phyloP scores from a whole-genome alignment of 208 protist genomes.

The Acanthamoeba sp. region DNA sequence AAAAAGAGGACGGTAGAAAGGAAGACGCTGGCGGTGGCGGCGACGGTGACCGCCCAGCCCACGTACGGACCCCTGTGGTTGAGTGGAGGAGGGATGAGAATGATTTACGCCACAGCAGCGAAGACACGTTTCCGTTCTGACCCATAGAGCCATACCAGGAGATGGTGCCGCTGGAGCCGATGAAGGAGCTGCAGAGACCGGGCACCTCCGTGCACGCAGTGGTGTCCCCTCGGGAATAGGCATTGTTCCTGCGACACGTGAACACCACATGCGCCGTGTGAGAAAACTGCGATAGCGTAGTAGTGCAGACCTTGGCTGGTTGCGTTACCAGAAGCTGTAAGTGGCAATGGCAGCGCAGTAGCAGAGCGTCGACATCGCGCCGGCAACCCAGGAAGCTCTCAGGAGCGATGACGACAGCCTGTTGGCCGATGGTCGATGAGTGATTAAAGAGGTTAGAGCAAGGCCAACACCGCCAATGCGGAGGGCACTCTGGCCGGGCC shows the following conservation, averaged over 20 bases:
- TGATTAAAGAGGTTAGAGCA: neutral
- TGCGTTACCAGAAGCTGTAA: conserved; percentile 62
- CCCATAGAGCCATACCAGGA: neutral
- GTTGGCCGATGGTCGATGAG: neutral
- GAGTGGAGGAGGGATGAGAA: neutral
- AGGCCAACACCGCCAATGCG: neutral
- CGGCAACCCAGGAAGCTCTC: neutral
- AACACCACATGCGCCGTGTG: neutral
- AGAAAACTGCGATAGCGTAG: neutral
- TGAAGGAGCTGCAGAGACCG: conserved; percentile 40
- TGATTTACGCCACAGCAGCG: neutral
- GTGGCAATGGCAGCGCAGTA: conserved; percentile 29
- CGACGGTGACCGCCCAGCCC: conserved; percentile 1
- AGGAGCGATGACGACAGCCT: conserved; percentile 2
- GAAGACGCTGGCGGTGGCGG: neutral
- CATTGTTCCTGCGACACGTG: conserved; percentile 30
- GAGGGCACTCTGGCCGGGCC: no score
- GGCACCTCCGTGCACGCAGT: neutral
- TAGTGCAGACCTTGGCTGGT: neutral
- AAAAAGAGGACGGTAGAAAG: conserved; percentile 25
- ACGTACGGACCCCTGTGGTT: conserved; percentile 9
- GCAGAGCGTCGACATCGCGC: neutral
- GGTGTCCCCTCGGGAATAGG: neutral
- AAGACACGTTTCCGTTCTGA: no score
- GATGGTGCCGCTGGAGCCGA: neutral